Percentiles rank a stretch among this genome's conserved stretches.
Conservation (phyloP, 331 rosid species). For the Cydonia oblonga region DNA sequence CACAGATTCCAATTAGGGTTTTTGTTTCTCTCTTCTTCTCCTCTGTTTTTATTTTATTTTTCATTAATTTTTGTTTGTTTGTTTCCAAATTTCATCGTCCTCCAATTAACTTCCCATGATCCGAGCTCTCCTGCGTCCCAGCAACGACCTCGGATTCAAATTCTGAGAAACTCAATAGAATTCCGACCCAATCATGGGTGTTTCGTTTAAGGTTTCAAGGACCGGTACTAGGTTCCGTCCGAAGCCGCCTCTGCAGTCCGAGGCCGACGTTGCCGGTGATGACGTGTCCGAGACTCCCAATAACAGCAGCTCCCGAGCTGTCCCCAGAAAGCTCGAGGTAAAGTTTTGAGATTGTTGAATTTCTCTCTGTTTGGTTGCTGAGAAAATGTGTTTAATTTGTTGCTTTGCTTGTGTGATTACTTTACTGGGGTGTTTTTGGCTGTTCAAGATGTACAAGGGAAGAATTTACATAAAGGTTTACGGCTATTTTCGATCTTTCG, state of each 20-base stretch:
- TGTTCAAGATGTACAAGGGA: not conserved
- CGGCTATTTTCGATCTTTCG: not conserved
- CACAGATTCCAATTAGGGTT: not conserved
- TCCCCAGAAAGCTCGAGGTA: constrained; percentile 35
- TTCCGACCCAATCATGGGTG: constrained; percentile 40
- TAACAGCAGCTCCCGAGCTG: constrained; percentile 23
- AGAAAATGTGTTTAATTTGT: not conserved
- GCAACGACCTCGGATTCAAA: not conserved
- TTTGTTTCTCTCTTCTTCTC: not conserved
- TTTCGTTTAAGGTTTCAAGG: constrained; percentile 81
- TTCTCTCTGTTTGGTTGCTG: not conserved
- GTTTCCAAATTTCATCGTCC: not conserved
- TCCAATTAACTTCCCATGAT: not conserved
- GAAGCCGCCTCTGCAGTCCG: constrained; percentile 36
- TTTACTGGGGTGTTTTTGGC: not conserved
- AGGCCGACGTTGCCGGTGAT: constrained; percentile 17
- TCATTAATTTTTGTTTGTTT: not conserved
- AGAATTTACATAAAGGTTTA: not conserved
- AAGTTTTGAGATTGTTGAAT: not conserved
- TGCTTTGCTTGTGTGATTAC: not conserved
- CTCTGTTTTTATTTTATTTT: not conserved
- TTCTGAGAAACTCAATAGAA: not conserved
- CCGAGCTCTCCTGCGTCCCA: constrained; percentile 4
- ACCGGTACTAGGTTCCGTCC: constrained; percentile 68
- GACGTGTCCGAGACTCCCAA: constrained; percentile 30